phyloP scores from a whole-genome alignment of 768 basidiomycete species.

The Boletus vermiculosoides region DNA sequence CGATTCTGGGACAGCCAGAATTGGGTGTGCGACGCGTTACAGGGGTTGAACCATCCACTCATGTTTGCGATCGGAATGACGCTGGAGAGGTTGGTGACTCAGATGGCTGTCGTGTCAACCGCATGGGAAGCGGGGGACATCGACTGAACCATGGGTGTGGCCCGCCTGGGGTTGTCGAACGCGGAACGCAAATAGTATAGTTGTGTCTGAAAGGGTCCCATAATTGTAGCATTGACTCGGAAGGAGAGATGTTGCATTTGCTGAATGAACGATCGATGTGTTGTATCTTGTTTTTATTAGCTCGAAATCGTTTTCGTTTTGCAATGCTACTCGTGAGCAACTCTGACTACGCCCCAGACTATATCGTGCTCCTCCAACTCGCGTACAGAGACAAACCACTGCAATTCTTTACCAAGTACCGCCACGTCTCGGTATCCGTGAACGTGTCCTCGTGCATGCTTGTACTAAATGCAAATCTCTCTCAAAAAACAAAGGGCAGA shows the following conservation, averaged over 20 bases:
- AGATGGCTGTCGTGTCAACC: slow-evolving; percentile 9
- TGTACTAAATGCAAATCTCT: background rate
- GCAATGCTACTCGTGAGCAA: background rate
- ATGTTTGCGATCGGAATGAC: background rate
- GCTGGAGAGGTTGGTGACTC: background rate
- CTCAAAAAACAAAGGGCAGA: background rate
- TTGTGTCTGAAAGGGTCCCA: background rate
- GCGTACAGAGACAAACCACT: background rate
- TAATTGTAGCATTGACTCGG: too few species aligned
- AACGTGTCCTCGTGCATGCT: too few species aligned
- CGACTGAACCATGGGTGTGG: background rate
- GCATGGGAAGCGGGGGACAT: slow-evolving; percentile 1
- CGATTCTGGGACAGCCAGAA: background rate
- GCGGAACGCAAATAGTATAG: background rate
- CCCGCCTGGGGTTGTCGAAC: background rate
- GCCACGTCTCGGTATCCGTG: too few species aligned
- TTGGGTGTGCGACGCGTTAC: slow-evolving; percentile 8
- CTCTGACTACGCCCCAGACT: background rate
- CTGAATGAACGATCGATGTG: background rate
- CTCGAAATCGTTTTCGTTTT: background rate
- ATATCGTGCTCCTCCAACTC: background rate
- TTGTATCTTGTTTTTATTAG: background rate
- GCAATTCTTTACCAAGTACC: background rate
- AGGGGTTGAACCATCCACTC: slow-evolving; percentile 1
- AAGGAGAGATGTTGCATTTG: background rate